phyloP scores from a whole-genome alignment of 2,329 filamentous ascomycete genomes.

The Fusarium redolens region DNA sequence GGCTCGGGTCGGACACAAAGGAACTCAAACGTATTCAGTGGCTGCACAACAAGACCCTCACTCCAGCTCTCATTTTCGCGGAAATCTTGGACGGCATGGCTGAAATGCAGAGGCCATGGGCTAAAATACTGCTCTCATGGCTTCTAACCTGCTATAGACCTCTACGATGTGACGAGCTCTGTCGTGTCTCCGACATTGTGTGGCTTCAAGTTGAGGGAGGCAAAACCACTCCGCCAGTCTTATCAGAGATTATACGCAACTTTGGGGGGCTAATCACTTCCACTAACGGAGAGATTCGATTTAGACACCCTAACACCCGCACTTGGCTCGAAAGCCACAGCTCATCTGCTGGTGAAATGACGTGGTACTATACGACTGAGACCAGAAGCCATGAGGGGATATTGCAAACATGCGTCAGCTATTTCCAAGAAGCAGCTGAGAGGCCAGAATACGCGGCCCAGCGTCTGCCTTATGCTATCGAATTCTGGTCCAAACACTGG shows the following conservation, averaged over 20 bases:
- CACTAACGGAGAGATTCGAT: not conserved
- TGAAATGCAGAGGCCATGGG: not conserved
- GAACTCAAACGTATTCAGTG: not conserved
- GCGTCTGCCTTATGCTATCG: not conserved
- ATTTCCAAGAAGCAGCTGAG: not conserved
- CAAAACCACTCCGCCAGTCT: not conserved
- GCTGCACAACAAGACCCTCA: not conserved
- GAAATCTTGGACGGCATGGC: not conserved
- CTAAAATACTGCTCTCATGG: not conserved
- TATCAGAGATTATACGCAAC: not conserved
- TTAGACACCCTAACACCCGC: not conserved
- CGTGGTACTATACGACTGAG: not conserved
- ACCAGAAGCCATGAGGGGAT: not conserved
- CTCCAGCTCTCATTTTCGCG: not conserved
- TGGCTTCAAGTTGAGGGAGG: not conserved
- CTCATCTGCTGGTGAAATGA: fast-evolving
- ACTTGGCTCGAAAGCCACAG: not conserved
- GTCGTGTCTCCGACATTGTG: not conserved
- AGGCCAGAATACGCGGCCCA: no score
- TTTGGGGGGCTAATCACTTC: not conserved
- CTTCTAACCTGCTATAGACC: not conserved
- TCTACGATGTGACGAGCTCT: not conserved
- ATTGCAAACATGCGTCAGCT: not conserved
- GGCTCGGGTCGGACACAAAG: not conserved
- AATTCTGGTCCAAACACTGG: not conserved